Evolutionary conservation across 2,329 filamentous ascomycete species (phyloP).

Genomic region (Eutypa lata): DNA sequence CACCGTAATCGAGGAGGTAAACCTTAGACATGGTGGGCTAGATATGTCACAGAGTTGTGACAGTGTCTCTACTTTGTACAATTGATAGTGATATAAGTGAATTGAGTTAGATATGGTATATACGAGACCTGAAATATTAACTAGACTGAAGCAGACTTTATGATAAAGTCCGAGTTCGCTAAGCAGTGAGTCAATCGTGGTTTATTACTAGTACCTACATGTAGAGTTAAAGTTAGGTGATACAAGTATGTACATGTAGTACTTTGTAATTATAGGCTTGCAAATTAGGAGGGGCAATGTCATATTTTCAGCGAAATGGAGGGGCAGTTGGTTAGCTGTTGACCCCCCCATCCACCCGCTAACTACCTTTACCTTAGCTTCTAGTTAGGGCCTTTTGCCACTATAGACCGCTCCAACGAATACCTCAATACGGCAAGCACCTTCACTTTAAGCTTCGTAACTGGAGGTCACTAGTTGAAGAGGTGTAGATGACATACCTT

Average conservation of each 20-base stretch:
- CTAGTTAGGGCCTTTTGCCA: constrained; percentile 16
- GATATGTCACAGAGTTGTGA: neutral
- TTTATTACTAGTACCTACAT: no score
- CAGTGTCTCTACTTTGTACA: neutral
- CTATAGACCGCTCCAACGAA: constrained; percentile 16
- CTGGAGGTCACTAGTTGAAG: no score
- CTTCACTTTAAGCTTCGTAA: neutral
- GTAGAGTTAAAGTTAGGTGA: no score
- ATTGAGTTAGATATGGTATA: neutral
- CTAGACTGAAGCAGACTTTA: no score
- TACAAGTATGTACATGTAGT: no score
- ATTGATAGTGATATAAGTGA: neutral
- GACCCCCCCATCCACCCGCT: neutral
- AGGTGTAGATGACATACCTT: no score
- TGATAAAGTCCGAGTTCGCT: neutral
- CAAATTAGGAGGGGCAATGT: neutral
- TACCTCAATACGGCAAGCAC: constrained; percentile 18
- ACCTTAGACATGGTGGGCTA: constrained; percentile 66
- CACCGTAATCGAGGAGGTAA: constrained; percentile 82
- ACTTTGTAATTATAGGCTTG: no score
- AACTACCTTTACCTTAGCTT: neutral
- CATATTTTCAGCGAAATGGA: constrained; percentile 2
- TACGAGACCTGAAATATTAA: no score
- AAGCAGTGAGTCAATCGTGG: constrained; percentile 21
- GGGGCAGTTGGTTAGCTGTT: constrained; percentile 15